These are phyloP conservation scores for Penicillium oxalicum DNA, from an alignment of 2,329 filamentous ascomycete species.

Conservation along the genomic window DNA sequence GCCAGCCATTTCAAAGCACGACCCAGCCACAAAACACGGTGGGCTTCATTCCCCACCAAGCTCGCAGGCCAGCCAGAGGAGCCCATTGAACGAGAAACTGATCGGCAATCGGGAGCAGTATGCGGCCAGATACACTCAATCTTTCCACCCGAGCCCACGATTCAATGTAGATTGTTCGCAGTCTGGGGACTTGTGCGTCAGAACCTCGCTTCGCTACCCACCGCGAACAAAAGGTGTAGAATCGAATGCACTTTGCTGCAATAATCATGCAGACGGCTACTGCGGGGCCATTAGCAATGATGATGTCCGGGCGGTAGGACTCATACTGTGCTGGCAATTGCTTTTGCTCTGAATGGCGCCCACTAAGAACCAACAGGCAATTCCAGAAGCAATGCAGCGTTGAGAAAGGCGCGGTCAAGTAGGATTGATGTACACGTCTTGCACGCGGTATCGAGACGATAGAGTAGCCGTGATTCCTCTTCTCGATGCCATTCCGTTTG, in stretches of 20 bases:
- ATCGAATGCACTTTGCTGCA: slow-evolving; percentile 51
- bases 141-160: slow-evolving; percentile 81
- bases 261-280: slow-evolving; percentile 73
- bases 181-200: slow-evolving; percentile 25
- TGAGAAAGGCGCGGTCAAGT: slow-evolving; percentile 65
- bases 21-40: slow-evolving; percentile 37
- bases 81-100: slow-evolving; percentile 79
- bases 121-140: slow-evolving; percentile 75
- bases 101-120: slow-evolving; percentile 68
- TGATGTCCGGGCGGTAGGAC: slow-evolving; percentile 59
- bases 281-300: slow-evolving; percentile 83
- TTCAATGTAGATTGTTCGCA: slow-evolving; percentile 80
- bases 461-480: slow-evolving; percentile 42
- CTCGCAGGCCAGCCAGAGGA: slow-evolving; percentile 47
- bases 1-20: slow-evolving; percentile 25
- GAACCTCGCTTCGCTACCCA: slow-evolving; percentile 8
- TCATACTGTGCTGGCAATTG: slow-evolving; percentile 17
- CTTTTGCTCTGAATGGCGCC: slow-evolving; percentile 31
- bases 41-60: slow-evolving; percentile 35
- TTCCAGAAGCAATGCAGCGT: slow-evolving; percentile 59
- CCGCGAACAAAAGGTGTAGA: slow-evolving; percentile 36
- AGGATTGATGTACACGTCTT: slow-evolving; percentile 72
- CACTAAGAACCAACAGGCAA: slow-evolving; percentile 53
- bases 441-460: slow-evolving; percentile 68
- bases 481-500: neutral